Evolutionary conservation across 257 asterid species (phyloP).

Genomic region (Solanum tacnaense): DNA sequence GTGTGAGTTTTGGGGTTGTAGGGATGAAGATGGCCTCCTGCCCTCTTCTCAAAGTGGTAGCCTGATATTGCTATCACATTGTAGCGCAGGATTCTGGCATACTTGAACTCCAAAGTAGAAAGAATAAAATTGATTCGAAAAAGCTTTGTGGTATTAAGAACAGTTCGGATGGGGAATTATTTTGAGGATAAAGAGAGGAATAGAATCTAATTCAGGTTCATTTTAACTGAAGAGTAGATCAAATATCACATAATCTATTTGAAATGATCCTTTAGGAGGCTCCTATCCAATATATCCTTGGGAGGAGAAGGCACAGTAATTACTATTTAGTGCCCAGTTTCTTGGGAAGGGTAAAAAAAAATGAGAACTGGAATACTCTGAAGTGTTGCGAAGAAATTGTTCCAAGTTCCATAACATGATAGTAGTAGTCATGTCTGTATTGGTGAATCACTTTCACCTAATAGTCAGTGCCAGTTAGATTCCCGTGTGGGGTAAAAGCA

Average conservation of each 20-base stretch:
- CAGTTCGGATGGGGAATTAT: neutral
- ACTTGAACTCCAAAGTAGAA: neutral
- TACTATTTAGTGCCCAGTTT: neutral
- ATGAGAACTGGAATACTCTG: neutral
- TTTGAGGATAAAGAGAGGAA: neutral
- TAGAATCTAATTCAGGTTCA: neutral
- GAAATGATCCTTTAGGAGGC: neutral
- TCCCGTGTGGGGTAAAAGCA: neutral
- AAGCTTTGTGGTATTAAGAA: neutral
- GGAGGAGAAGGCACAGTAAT: neutral
- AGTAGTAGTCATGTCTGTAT: neutral
- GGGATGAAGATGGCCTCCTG: neutral
- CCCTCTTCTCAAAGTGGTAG: neutral
- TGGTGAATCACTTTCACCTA: neutral
- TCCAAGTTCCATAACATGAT: neutral
- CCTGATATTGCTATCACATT: neutral
- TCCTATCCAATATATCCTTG: neutral
- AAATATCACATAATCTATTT: neutral
- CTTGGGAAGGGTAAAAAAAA: neutral
- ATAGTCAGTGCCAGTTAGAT: neutral
- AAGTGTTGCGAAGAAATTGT: neutral
- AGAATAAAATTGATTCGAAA: neutral
- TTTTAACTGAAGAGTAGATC: neutral
- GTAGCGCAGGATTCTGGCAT: neutral
- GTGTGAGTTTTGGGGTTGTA: neutral